Base-by-base conservation (phyloP, 257 asterid species). In the Oldenlandia corymbosa region DNA sequence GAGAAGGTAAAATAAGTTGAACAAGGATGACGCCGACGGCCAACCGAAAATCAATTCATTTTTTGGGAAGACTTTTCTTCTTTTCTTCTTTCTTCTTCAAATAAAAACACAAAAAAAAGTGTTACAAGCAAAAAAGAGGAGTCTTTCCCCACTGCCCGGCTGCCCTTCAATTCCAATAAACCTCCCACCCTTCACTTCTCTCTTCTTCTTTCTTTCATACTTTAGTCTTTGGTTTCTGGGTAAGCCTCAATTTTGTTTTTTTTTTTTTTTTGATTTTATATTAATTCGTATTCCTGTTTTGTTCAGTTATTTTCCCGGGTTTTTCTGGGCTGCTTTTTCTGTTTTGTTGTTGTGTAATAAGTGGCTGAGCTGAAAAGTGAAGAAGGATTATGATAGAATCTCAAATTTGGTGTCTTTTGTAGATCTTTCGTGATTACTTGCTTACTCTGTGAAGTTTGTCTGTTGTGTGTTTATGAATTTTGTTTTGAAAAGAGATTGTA, bases 1-100 rank as follows among this genome's bases (percentile, higher is more conserved):
- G 61, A 54, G 59, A 8, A 54, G n/a, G 32, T 56, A 43, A 31
- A n/a, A n/a, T n/a, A n/a, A n/a, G n/a, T n/a, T n/a, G n/a, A n/a
- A n/a, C n/a, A n/a, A 14, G 61, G 12, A 20, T 5, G 91, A 86
- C 81, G 76, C 95, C 85, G 96, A 88, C 93, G 83, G 88, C 90
- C 88, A 84, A 81, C 90, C 90, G 75, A 83, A 71, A 71, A 73
- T 74, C 50, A 70, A 73, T 49, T 83, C 79, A 63, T 71, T 73
- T 72, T 75, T 20, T n/a, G 18, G 48, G 80, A 65, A 74, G 86
- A 83, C 94, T 84, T 78, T 81, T 85, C 91, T 80, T 53, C 68
- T 76, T 62, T 43, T n/a, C n/a, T n/a, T n/a, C n/a, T n/a, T n/a
- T n/a, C n/a, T n/a, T n/a, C n/a, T n/a, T n/a, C n/a, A n/a, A n/a